Evolutionary conservation across 495 filamentous ascomycete species (phyloP).

Genomic region (Apiosordaria backusii): DNA sequence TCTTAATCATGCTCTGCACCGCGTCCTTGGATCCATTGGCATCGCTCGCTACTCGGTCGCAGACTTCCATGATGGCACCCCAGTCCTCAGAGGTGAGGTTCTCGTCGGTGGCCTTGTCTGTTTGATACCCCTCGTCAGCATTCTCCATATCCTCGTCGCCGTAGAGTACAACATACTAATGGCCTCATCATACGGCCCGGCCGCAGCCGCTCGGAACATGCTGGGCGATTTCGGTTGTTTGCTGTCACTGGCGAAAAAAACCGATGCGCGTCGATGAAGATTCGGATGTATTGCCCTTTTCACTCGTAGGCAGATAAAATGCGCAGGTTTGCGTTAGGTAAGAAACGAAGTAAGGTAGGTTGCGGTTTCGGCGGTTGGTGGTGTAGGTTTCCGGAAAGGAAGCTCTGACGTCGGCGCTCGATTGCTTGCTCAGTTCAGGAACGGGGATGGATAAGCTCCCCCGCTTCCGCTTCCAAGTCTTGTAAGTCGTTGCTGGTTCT

Average conservation of each 20-base stretch:
- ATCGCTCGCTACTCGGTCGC: constrained; percentile 73
- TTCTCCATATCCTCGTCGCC: not conserved
- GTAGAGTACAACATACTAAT: constrained; percentile 40
- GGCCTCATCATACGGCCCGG: constrained; percentile 49
- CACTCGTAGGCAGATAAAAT: not conserved
- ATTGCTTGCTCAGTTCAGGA: not conserved
- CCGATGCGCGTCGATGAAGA: not conserved
- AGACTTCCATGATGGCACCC: constrained; percentile 98
- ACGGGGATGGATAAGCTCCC: not conserved
- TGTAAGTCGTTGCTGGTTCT: not conserved
- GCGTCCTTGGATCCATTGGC: constrained; percentile 77
- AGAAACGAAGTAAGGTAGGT: not conserved
- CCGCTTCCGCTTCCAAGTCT: not conserved
- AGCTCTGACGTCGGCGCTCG: constrained; percentile 7
- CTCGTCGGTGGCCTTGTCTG: constrained; percentile 98
- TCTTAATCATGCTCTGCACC: constrained; percentile 90
- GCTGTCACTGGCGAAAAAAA: not conserved
- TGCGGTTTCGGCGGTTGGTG: not conserved
- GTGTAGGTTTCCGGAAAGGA: not conserved
- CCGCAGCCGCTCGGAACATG: constrained; percentile 53
- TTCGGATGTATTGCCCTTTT: not conserved
- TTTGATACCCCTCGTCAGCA: constrained; percentile 12
- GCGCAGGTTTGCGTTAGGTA: constrained; percentile 3
- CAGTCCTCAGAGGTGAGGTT: constrained; percentile 98
- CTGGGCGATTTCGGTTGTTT: constrained; percentile 19